Evolutionary conservation across 2,329 filamentous ascomycete genomes (phyloP), one percentile per base, ranked within the genome.

Genomic region (Pseudocercospora crystallina): DNA sequence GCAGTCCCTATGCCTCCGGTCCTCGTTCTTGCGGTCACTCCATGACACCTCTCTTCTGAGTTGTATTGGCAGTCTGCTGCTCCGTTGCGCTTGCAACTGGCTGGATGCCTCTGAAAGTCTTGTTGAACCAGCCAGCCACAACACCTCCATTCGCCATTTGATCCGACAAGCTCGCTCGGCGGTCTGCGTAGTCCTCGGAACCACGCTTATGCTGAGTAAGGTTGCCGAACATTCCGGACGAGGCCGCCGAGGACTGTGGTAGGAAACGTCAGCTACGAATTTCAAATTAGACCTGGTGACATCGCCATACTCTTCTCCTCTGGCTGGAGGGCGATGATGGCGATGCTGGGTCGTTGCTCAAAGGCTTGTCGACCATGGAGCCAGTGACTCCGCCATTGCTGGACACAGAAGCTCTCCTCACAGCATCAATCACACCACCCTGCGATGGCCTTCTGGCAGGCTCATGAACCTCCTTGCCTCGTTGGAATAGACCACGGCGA

Each of bases 381-480:
- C 40, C 48, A 12, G 48, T 53, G n/a, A 35, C 55, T 44, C 54
- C 59, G 32, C 39, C 54, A 49, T 59, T 61, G 50, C 53, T 56
- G 17, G 54, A 50, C 2, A 53, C 40, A 17, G 64, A 66, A 13
- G 61, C 59, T 47, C 63, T 47, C 32, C 64, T 34, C n/a, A 65
- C 58, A 8, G 63, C 58, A n/a, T 63, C 63, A n/a, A 55, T 42
- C 29, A 65, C 51, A 14, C 58, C 56, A 53, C 42, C 46, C 32
- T 51, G 47, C n/a, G 53, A 56, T 41, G 57, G 29, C 12, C 48
- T 46, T 42, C 47, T 51, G 13, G 49, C 20, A 12, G 63, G 61
- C 41, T 65, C 62, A 41, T 67, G 65, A 20, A 67, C 56, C 37
- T 67, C 64, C 40, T 67, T 68, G 41, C 65, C 65, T 26, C 55